Evolutionary conservation across 2,329 filamentous ascomycete species (phyloP).

Genomic region (Thermochaetoides dissita): DNA sequence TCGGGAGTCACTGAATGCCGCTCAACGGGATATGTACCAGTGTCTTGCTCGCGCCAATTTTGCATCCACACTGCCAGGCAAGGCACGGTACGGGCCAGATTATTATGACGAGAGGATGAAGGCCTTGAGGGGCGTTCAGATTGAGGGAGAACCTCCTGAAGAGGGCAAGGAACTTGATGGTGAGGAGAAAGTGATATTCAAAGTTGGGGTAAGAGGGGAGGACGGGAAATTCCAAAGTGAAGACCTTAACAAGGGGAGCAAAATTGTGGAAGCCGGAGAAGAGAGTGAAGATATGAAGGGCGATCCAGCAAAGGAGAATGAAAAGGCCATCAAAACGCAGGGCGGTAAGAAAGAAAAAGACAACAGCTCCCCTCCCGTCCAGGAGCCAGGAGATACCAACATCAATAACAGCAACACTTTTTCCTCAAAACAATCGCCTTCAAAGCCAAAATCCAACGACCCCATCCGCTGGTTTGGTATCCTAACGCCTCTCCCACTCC

Average conservation of each 20-base stretch:
- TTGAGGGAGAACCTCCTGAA: slow-evolving; percentile 5
- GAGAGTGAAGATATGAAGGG: too few species aligned
- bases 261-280: too few species aligned
- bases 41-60: slow-evolving; percentile 65
- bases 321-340: too few species aligned
- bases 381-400: too few species aligned
- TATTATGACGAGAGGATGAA: slow-evolving; percentile 64
- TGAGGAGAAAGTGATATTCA: background rate
- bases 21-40: slow-evolving; percentile 43
- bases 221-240: background rate
- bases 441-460: slow-evolving; percentile 22
- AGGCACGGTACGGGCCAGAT: slow-evolving; percentile 50
- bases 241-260: too few species aligned
- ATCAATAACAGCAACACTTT: too few species aligned
- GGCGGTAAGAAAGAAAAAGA: too few species aligned
- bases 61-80: slow-evolving; percentile 40
- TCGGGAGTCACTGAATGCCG: slow-evolving; percentile 35
- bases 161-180: background rate
- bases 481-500: slow-evolving; percentile 36
- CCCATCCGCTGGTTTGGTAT: slow-evolving; percentile 47
- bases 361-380: too few species aligned
- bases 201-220: background rate
- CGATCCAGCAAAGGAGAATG: too few species aligned
- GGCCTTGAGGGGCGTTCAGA: slow-evolving; percentile 34
- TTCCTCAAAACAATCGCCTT: too few species aligned